A percentile compares a stretch with the other conserved stretches of the same genome.
phyloP scores from a whole-genome alignment of 257 asterid species.

The Gardenia jasminoides region DNA sequence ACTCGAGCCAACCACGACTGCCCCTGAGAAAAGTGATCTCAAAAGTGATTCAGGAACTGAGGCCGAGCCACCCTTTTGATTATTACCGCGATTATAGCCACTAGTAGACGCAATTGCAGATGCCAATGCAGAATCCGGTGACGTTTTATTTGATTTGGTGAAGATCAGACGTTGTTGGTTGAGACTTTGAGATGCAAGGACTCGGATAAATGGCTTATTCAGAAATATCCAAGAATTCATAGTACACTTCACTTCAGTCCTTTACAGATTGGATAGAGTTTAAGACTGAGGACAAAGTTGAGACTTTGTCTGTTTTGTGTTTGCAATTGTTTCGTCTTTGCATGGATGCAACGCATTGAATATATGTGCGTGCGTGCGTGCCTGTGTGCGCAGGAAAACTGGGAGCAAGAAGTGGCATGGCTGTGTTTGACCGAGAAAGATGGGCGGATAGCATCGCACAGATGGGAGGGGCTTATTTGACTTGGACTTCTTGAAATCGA shows the following conservation, averaged over 20 bases:
- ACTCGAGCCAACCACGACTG: constrained; percentile 43
- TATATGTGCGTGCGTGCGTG: background rate
- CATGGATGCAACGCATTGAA: background rate
- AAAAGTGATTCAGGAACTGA: constrained; percentile 32
- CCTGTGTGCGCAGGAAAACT: background rate
- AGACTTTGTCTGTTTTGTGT: background rate
- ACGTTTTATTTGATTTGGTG: constrained; percentile 26
- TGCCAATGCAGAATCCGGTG: constrained; percentile 3
- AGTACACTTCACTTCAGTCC: constrained; percentile 12
- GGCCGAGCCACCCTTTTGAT: constrained; percentile 1
- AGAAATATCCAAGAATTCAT: constrained; percentile 61
- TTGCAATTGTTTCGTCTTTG: background rate
- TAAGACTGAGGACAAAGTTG: background rate
- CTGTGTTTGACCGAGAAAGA: constrained; percentile 31
- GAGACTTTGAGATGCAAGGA: constrained; percentile 27
- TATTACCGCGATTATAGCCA: constrained; percentile 21
- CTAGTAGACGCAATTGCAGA: constrained; percentile 17
- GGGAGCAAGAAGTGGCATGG: constrained; percentile 23
- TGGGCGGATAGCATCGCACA: constrained; percentile 17
- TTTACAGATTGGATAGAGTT: background rate
- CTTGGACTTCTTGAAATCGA: background rate
- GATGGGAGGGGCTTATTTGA: constrained; percentile 23
- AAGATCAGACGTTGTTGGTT: constrained; percentile 26
- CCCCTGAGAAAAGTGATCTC: constrained; percentile 42
- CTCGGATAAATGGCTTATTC: constrained; percentile 35